Percentiles rank a stretch among this genome's conserved stretches.
These are phyloP conservation scores for Tulasnella sp. DNA, from an alignment of 768 basidiomycete species.

Conservation along the genomic window DNA sequence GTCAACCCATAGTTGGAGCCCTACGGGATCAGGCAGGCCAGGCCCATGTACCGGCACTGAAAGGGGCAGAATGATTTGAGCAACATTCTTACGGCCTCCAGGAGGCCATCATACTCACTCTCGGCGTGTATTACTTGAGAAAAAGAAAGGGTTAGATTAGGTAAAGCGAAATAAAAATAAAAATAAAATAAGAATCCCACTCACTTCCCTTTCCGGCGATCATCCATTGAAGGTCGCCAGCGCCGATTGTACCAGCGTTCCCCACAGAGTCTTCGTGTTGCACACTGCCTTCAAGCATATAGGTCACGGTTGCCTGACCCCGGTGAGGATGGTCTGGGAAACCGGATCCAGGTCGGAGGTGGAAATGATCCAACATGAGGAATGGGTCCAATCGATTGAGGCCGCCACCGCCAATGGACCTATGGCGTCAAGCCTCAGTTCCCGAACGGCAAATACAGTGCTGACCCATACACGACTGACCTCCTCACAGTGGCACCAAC, in stretches of 20 bases:
- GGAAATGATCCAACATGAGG: constrained; percentile 46
- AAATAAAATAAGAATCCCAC: constrained; percentile 12
- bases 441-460: too few relatives aligned
- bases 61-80: not conserved
- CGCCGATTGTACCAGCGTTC: constrained; percentile 37
- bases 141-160: not conserved
- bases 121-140: constrained; percentile 57
- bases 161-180: not conserved
- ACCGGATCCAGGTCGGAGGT: constrained; percentile 29
- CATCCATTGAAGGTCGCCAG: constrained; percentile 96
- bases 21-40: constrained; percentile 63
- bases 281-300: constrained; percentile 69
- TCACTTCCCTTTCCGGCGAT: constrained; percentile 39
- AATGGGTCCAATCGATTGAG: constrained; percentile 83
- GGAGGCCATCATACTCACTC: not conserved
- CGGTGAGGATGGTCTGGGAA: constrained; percentile 91
- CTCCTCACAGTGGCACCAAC: constrained; percentile 74
- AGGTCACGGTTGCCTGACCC: constrained; percentile 81
- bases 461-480: not conserved
- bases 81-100: not conserved
- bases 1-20: constrained; percentile 69
- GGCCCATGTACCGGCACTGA: constrained; percentile 71
- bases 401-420: constrained; percentile 68
- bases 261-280: constrained; percentile 89
- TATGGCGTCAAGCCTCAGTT: not conserved